These are phyloP conservation scores for Adansonia madagascariensis DNA, from an alignment of 441 rosid species.

Conservation along the genomic window DNA sequence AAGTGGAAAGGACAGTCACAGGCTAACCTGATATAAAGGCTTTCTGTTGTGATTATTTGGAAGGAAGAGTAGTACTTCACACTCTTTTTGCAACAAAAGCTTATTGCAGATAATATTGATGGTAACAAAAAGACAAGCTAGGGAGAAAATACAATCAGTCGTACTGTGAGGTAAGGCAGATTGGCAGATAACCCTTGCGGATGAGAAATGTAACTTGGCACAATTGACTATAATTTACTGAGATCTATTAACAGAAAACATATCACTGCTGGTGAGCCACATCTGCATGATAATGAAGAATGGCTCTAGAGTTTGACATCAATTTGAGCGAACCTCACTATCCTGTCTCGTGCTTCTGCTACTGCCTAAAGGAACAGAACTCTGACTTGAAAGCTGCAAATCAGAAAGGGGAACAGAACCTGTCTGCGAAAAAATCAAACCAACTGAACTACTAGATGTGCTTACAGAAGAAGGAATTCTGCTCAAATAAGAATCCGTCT, in stretches of 20 bases:
- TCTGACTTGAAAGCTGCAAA: slow-evolving; percentile 74
- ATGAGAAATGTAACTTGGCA: slow-evolving; percentile 35
- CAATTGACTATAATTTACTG: slow-evolving; percentile 46
- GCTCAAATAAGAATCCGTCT: slow-evolving; percentile 60
- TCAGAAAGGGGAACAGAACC: slow-evolving; percentile 68
- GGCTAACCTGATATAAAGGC: slow-evolving; percentile 25
- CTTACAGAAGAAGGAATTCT: slow-evolving; percentile 68
- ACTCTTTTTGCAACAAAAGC: slow-evolving; percentile 33
- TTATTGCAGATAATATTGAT: slow-evolving; percentile 35
- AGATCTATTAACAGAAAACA: slow-evolving; percentile 35
- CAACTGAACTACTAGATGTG: slow-evolving; percentile 73
- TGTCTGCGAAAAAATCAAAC: slow-evolving; percentile 75
- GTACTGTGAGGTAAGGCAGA: slow-evolving; percentile 39
- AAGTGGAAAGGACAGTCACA: slow-evolving; percentile 11
- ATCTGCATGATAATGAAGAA: slow-evolving; percentile 28
- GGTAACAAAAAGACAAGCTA: slow-evolving; percentile 6
- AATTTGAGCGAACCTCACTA: slow-evolving; percentile 66
- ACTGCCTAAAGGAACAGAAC: slow-evolving; percentile 65
- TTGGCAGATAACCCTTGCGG: slow-evolving; percentile 34
- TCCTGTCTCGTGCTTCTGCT: slow-evolving; percentile 74
- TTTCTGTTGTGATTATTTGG: slow-evolving; percentile 39
- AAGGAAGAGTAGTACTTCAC: slow-evolving; percentile 15
- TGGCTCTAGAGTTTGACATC: slow-evolving; percentile 35
- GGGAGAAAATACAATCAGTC: slow-evolving; percentile 30
- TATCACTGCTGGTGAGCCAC: slow-evolving; percentile 31